A percentile compares a stretch with the other conserved stretches of the same genome.
phyloP scores from a whole-genome alignment of 495 filamentous ascomycete genomes.

The Daldinia decipiens region DNA sequence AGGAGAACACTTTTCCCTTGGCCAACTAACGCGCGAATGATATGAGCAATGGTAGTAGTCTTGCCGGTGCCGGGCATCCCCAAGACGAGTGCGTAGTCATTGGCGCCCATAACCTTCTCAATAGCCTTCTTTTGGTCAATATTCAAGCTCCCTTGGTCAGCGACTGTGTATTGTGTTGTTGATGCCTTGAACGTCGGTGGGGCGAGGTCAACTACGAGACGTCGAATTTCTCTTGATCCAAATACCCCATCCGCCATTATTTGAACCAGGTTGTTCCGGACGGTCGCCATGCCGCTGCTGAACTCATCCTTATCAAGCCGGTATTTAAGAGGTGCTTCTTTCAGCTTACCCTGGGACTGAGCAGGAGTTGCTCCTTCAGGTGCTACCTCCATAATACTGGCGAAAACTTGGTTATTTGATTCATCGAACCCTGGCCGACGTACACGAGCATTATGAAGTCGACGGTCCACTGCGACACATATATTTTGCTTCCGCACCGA shows the following conservation, averaged over 20 bases:
- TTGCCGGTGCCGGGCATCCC: slow-evolving; percentile 99
- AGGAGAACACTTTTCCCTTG: slow-evolving; percentile 93
- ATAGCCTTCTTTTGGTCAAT: slow-evolving; percentile 87
- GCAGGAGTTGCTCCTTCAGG: slow-evolving; percentile 59
- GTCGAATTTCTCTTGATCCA: slow-evolving; percentile 77
- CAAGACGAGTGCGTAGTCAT: slow-evolving; percentile 92
- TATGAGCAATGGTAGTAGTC: slow-evolving; percentile 96
- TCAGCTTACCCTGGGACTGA: slow-evolving; percentile 59
- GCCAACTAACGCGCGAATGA: slow-evolving; percentile 88
- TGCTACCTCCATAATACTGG: slow-evolving; percentile 89
- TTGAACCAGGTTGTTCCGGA: slow-evolving; percentile 91
- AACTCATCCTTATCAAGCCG: slow-evolving; percentile 98
- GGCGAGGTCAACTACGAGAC: slow-evolving; percentile 76
- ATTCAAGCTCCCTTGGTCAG: slow-evolving; percentile 74
- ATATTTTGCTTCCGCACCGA: slow-evolving; percentile 77
- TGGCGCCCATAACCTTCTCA: slow-evolving; percentile 92
- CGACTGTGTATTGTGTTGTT: slow-evolving; percentile 65
- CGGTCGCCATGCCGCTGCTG: slow-evolving; percentile 94
- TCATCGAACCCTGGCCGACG: slow-evolving; percentile 77
- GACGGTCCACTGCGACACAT: slow-evolving; percentile 86
- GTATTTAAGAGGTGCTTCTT: slow-evolving; percentile 71
- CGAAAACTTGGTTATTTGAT: slow-evolving; percentile 81
- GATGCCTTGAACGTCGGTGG: slow-evolving; percentile 77
- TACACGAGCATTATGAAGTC: slow-evolving; percentile 85
- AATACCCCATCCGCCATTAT: slow-evolving; percentile 83